phyloP scores from a whole-genome alignment of 2,329 filamentous ascomycete species.

The Biscogniauxia marginata region DNA sequence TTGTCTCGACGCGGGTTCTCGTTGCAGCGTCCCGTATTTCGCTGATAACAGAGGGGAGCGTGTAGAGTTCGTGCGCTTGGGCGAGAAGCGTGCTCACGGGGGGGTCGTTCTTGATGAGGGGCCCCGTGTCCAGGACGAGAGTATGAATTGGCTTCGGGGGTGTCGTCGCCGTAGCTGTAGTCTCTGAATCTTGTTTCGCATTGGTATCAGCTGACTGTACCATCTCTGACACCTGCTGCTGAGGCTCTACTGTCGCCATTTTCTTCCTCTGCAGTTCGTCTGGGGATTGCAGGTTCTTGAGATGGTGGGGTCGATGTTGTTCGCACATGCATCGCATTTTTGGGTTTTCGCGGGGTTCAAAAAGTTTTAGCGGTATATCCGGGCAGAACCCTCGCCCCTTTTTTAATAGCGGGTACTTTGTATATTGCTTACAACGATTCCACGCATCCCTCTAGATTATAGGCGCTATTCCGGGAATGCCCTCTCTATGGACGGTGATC shows the following conservation, averaged over 20 bases:
- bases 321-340: neutral
- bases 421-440: neutral
- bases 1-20: conserved; percentile 76
- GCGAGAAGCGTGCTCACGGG: conserved; percentile 77
- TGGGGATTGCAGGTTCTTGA: too few species aligned
- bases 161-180: neutral
- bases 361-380: neutral
- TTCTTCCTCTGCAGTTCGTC: too few species aligned
- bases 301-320: neutral
- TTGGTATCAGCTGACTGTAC: neutral
- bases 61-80: conserved; percentile 75
- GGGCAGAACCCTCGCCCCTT: neutral
- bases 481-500: too few species aligned
- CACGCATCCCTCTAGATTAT: neutral
- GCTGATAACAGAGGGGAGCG: conserved; percentile 78
- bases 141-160: conserved; percentile 69
- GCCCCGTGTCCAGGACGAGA: conserved; percentile 85
- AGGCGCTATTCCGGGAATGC: too few species aligned
- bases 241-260: neutral
- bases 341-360: neutral
- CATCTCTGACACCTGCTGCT: neutral
- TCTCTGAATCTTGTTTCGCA: neutral
- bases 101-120: conserved; percentile 91
- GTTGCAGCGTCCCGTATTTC: conserved; percentile 89
- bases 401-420: neutral